A percentile compares a stretch with the other conserved stretches of the same genome.
These are phyloP conservation scores for Penicillium brevicompactum DNA, from an alignment of 2,329 filamentous ascomycete genomes.

Conservation along the genomic window DNA sequence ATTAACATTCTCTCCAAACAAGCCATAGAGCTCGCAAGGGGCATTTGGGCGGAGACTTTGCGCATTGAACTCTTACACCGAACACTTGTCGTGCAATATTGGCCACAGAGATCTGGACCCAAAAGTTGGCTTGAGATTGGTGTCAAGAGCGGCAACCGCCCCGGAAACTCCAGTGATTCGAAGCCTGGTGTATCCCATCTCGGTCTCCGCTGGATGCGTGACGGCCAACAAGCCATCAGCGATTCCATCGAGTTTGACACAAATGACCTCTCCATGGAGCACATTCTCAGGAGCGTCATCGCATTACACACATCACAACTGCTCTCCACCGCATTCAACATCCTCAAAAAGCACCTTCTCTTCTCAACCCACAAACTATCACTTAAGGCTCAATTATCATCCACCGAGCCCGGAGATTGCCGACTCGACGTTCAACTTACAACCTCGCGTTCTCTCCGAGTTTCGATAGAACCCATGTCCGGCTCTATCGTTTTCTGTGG, in stretches of 20 bases:
- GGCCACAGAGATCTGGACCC: slow-evolving; percentile 68
- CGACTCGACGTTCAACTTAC: slow-evolving; percentile 71
- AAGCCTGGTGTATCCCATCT: slow-evolving; percentile 35
- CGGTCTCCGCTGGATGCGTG: slow-evolving; percentile 75
- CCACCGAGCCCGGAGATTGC: slow-evolving; percentile 66
- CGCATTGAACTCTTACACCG: slow-evolving; percentile 79
- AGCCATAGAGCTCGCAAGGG: slow-evolving; percentile 67
- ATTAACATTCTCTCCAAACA: slow-evolving; percentile 80
- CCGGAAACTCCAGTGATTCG: slow-evolving; percentile 6
- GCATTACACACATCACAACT: slow-evolving; percentile 73
- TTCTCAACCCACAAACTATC: slow-evolving; percentile 63
- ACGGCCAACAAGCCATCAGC: slow-evolving; percentile 73
- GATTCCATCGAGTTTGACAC: slow-evolving; percentile 68
- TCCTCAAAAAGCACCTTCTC: slow-evolving; percentile 61
- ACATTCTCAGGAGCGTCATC: slow-evolving; percentile 72
- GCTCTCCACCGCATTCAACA: slow-evolving; percentile 66
- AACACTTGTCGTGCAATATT: slow-evolving; percentile 87
- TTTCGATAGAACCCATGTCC: slow-evolving; percentile 75
- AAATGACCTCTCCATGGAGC: slow-evolving; percentile 70
- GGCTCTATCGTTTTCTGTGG: slow-evolving; percentile 75
- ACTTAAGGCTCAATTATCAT: slow-evolving; percentile 60
- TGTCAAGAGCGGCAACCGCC: slow-evolving; percentile 48
- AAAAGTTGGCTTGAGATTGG: slow-evolving; percentile 94
- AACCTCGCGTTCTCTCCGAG: slow-evolving; percentile 58
- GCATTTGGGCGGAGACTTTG: slow-evolving; percentile 76